Conservation (phyloP, 169 alveolate species). For the Cyclospora cayetanensis region DNA sequence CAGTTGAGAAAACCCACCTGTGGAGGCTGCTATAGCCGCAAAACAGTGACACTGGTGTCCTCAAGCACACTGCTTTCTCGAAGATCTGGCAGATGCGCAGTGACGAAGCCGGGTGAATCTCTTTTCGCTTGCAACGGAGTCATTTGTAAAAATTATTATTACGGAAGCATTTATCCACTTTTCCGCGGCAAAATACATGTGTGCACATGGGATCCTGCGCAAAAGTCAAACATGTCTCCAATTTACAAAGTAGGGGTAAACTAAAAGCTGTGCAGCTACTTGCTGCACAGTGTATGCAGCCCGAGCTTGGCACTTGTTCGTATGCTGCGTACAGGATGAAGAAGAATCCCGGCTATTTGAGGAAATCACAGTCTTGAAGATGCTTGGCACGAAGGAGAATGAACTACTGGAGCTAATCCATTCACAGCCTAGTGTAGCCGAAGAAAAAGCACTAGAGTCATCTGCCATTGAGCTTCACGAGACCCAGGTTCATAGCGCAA, state of each 20-base stretch:
- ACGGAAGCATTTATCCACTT: too few species aligned
- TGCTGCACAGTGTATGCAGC: too few species aligned
- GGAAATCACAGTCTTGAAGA: background rate
- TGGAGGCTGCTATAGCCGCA: too few species aligned
- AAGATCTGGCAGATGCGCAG: background rate
- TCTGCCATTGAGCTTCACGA: conserved; percentile 53
- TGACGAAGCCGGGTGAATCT: too few species aligned
- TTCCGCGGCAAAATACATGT: too few species aligned
- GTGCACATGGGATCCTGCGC: too few species aligned
- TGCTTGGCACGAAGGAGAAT: conserved; percentile 46
- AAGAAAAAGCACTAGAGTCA: background rate
- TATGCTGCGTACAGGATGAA: conserved; percentile 22
- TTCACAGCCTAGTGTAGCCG: background rate
- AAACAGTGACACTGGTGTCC: background rate
- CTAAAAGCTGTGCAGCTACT: background rate
- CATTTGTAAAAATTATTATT: background rate
- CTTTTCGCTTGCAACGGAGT: too few species aligned
- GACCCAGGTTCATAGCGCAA: conserved; percentile 46
- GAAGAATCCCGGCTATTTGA: conserved; percentile 42
- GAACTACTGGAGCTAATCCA: conserved; percentile 48
- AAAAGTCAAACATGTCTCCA: too few species aligned
- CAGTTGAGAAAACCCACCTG: background rate
- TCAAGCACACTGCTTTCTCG: background rate
- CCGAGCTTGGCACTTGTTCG: background rate
- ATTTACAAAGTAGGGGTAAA: too few species aligned